Base-by-base conservation (phyloP, 352 stramenopile genomes). In the Plasmopara viticola region DNA sequence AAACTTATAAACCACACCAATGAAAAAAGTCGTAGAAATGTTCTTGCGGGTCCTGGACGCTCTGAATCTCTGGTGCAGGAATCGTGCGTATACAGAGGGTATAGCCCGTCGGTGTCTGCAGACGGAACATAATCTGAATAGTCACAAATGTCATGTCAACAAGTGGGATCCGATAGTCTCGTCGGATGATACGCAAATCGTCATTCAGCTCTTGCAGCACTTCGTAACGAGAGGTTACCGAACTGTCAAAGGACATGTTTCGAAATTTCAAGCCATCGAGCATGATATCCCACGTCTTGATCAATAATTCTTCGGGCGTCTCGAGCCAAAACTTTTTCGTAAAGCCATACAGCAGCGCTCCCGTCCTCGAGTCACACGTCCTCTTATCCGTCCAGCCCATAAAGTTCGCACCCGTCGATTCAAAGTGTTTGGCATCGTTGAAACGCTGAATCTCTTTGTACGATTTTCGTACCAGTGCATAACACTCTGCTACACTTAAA, bases 61-160 rank as follows among this genome's bases (percentile, higher is more conserved):
- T 42, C 60, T 79, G 64, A 50, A 89, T 78, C 51, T 78, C 68
- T 2, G 78, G 64, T n/a, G 71, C 48, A 0, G 75, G 56, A 50
- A 89, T 80, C 46, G 78, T 82, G 17, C 78, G 78, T 58, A 89
- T 80, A 44, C 71, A 83, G 6, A 89, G 34, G 25, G 72, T 69
- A 48, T 71, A 89, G 7, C 78, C 78, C 18, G 64, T 60, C 5
- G 64, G 63, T 9, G 73, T 89, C 60, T 85, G 69, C 28, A 89
- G 45, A 0, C 78, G 75, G 61, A 87, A 89, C 14, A 89, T 53
- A 13, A 89, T 46, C 44, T 86, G 64, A 7, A 78, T 67, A 0
- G 78, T 72, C 6, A 69, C 58, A 48, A 87, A 87, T 15, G 70
- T 83, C 28, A 63, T 67, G 13, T 71, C 61, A 15, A 87, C 68